Evolutionary conservation across 2,329 filamentous ascomycete species (phyloP), one percentile per base, ranked within the genome.

Genomic region (Penicillium sp.): DNA sequence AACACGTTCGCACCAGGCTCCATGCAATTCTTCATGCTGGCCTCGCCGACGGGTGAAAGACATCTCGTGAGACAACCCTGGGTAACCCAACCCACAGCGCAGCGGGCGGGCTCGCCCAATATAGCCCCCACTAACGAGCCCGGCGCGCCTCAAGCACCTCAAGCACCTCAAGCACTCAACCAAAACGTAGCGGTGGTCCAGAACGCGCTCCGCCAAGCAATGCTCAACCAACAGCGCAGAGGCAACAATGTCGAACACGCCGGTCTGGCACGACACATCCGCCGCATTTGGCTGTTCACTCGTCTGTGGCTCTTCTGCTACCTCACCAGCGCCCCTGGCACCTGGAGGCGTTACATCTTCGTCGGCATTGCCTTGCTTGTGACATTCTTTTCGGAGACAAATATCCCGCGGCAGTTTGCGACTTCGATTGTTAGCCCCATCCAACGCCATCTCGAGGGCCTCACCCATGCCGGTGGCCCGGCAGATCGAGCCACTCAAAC

Each of bases 251-350:
- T 58, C 37, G 55, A 56, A 12, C 65, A 69, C 15, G 63, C 66
- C 28, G 59, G 72, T 8, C 55, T 77, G 26, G 67, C 61, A 3
- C 70, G 73, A 40, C 62, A 72, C 39, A 53, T 72, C 17, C 52
- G 69, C 41, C 74, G 77, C 24, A 55, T 77, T 22, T 84, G 81
- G 81, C 71, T 82, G 2, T 73, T 82, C 22, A 65, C 81, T 43
- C 75, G 80, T 9, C 64, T 83, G 19, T 75, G 78, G 50, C 74
- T 78, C 51, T 80, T 83, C 59, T 73, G 77, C 48, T 82, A 80
- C 61, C 73, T 83, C 58, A 74, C 82, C 52, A 75, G 75, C 26
- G 72, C 73, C 21, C 67, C 72, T n/a, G 71, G 70, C 6, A 72
- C 69, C 4, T 74, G 70, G 70, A 64, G 67, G 9, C 70, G 73